phyloP scores from a whole-genome alignment of 129 eudicot genomes.

The Gnaphalium uliginosum region DNA sequence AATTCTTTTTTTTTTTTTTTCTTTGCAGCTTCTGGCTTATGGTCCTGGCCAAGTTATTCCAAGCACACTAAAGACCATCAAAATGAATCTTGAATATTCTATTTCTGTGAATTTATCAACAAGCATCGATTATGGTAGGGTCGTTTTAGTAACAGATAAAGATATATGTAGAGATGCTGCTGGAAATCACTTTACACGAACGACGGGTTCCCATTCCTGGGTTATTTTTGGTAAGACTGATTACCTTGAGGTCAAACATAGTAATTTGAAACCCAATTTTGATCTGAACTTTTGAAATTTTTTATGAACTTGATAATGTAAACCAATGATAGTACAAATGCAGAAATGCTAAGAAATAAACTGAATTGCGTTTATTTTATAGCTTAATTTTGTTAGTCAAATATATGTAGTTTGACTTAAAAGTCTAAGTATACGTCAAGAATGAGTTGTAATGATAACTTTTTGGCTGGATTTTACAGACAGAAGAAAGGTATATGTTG shows the following conservation, averaged over 20 bases:
- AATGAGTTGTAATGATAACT: not conserved
- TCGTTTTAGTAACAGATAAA: conserved; percentile 72
- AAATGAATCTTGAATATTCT: conserved; percentile 65
- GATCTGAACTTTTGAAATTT: not conserved
- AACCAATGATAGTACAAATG: not conserved
- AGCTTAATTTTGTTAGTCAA: not conserved
- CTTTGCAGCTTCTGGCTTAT: conserved; percentile 79
- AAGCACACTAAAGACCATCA: conserved; percentile 46
- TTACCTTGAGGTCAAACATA: conserved; percentile 19
- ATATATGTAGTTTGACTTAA: conserved; percentile 19
- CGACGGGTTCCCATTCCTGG: conserved; percentile 48
- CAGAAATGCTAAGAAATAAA: not conserved
- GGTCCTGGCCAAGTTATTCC: conserved; percentile 87
- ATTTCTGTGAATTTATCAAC: conserved; percentile 57
- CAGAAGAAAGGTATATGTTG: conserved; percentile 65
- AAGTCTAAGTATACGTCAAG: conserved; percentile 17
- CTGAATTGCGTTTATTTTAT: not conserved
- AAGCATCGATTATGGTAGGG: conserved; percentile 60
- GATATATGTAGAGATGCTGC: conserved; percentile 76
- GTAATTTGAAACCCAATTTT: not conserved
- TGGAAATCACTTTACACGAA: conserved; percentile 69
- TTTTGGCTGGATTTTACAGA: conserved; percentile 48
- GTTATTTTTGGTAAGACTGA: conserved; percentile 71
- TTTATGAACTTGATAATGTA: not conserved
- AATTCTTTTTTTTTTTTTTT: not conserved